Conservation (phyloP, 495 filamentous ascomycete genomes). For the Jackrogersella multiformis region DNA sequence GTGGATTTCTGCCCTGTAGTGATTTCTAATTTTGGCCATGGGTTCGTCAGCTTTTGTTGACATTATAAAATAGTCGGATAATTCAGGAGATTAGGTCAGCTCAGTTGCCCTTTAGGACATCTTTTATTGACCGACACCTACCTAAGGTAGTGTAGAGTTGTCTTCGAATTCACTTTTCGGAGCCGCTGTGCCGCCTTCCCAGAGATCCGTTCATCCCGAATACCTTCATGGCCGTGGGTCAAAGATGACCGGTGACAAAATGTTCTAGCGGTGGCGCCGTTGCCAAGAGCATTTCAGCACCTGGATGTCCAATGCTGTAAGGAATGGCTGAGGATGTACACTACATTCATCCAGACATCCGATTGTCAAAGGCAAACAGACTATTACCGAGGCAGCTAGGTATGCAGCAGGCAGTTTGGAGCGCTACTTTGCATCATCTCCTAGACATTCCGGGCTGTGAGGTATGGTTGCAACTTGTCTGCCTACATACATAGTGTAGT, state of each 20-base stretch:
- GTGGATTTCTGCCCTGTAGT: conserved; percentile 9
- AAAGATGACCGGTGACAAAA: conserved; percentile 19
- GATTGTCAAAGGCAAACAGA: conserved; percentile 5
- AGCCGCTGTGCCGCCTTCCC: conserved; percentile 7
- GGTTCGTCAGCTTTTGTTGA: conserved; percentile 12
- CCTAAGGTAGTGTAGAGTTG: too few relatives aligned
- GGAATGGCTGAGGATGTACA: conserved; percentile 11
- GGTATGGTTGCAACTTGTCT: background rate
- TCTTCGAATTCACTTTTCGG: background rate
- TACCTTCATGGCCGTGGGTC: conserved; percentile 5
- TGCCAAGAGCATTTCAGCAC: conserved; percentile 13
- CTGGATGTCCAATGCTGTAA: conserved; percentile 3
- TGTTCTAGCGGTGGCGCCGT: conserved; percentile 31
- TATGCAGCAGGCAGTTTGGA: conserved; percentile 9
- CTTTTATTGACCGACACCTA: conserved; percentile 25
- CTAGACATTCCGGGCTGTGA: conserved; percentile 1
- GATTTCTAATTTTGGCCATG: conserved; percentile 20
- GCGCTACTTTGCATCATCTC: conserved; percentile 1
- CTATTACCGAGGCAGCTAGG: too few relatives aligned
- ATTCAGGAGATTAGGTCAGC: conserved; percentile 31
- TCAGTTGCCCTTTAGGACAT: background rate
- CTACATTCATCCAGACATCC: background rate
- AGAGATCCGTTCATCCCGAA: background rate
- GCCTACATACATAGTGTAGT: too few relatives aligned
- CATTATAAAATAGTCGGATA: conserved; percentile 6